Conservation (phyloP, 345 rosid genomes). For the Eucalyptus tenuipes region DNA sequence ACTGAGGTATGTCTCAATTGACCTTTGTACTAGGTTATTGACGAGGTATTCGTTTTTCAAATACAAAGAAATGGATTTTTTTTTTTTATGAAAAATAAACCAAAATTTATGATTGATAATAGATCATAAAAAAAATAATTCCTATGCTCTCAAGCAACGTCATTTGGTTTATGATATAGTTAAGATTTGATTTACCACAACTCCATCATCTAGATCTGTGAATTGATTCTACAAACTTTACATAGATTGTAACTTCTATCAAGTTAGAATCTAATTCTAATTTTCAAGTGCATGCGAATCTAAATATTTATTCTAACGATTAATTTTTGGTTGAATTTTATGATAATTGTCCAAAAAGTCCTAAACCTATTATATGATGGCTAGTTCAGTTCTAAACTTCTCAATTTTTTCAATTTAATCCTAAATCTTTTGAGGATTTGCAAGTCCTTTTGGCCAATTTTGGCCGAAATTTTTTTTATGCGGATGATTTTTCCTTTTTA, state of each 20-base stretch:
- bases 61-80: neutral
- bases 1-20: neutral
- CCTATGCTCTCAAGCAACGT: neutral
- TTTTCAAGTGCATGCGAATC: neutral
- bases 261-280: neutral
- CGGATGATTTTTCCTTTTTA: neutral
- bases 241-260: neutral
- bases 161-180: neutral
- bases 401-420: neutral
- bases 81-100: too few species aligned
- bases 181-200: neutral
- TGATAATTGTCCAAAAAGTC: neutral
- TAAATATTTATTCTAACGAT: neutral
- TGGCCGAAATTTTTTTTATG: neutral
- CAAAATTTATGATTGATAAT: neutral
- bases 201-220: neutral
- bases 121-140: neutral
- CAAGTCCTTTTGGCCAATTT: neutral
- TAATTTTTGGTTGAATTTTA: neutral
- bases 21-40: neutral
- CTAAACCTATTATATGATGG: neutral
- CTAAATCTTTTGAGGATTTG: neutral
- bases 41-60: neutral
- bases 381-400: neutral
- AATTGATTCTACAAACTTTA: neutral